Conservation (phyloP, 495 filamentous ascomycete species). For the Xylaria venustula region DNA sequence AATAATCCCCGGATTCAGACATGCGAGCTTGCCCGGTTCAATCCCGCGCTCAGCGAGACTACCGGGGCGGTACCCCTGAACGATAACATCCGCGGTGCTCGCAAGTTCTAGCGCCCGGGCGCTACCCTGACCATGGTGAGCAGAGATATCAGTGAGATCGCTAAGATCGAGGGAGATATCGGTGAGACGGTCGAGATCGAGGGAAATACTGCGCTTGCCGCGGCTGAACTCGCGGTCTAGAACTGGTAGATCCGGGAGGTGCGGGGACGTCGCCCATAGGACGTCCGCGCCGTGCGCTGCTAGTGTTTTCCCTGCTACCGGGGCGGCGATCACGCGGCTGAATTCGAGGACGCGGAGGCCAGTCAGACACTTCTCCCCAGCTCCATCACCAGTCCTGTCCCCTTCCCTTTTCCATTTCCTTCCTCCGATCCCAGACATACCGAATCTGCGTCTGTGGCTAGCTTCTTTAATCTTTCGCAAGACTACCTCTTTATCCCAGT, state of each 20-base stretch:
- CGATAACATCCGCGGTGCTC: slow-evolving; percentile 23
- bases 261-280: slow-evolving; percentile 55
- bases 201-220: slow-evolving; percentile 38
- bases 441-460: not conserved
- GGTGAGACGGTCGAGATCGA: slow-evolving; percentile 48
- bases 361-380: slow-evolving; percentile 41
- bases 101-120: slow-evolving; percentile 46
- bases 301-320: slow-evolving; percentile 48
- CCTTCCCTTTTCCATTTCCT: too few relatives aligned
- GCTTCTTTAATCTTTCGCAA: too few relatives aligned
- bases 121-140: too few relatives aligned
- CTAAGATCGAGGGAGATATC: too few relatives aligned
- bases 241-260: slow-evolving; percentile 54
- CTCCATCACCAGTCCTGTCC: too few relatives aligned
- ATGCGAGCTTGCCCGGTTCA: slow-evolving; percentile 38
- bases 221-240: slow-evolving; percentile 59
- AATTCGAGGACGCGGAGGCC: slow-evolving; percentile 52
- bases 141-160: too few relatives aligned
- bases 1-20: slow-evolving; percentile 44
- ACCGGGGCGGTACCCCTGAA: slow-evolving; percentile 54
- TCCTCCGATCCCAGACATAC: too few relatives aligned
- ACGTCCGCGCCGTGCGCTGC: slow-evolving; percentile 53
- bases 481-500: too few relatives aligned
- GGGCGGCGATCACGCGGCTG: slow-evolving; percentile 40
- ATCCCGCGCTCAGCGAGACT: slow-evolving; percentile 52